These are phyloP conservation scores for Fabrea salina DNA, from an alignment of 169 alveolate species.

Conservation along the genomic window DNA sequence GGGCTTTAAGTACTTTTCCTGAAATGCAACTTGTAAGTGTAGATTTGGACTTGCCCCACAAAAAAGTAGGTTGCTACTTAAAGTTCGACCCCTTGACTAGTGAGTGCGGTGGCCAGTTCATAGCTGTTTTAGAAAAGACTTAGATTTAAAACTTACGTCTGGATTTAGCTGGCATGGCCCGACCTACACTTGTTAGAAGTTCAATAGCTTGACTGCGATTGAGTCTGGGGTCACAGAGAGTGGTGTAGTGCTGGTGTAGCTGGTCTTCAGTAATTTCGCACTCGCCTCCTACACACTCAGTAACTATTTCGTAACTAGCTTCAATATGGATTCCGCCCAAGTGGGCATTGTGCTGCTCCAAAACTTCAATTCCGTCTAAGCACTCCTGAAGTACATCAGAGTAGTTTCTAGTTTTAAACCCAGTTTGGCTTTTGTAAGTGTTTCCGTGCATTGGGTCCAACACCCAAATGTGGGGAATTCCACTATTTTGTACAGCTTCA, in stretches of 20 bases:
- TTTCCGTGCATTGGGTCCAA: slow-evolving; percentile 81
- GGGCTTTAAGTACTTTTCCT: neutral
- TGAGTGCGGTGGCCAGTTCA: slow-evolving; percentile 43
- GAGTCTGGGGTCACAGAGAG: slow-evolving; percentile 74
- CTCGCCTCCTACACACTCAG: slow-evolving; percentile 61
- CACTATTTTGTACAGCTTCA: slow-evolving; percentile 39
- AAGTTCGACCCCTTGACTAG: slow-evolving; percentile 38
- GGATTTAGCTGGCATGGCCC: no score
- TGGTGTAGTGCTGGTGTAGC: slow-evolving; percentile 35
- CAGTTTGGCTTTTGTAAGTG: slow-evolving; percentile 35
- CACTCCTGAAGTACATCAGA: slow-evolving; percentile 37
- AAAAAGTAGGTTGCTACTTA: slow-evolving; percentile 16
- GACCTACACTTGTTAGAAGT: slow-evolving; percentile 9
- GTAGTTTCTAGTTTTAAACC: slow-evolving; percentile 32
- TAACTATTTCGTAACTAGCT: slow-evolving; percentile 53
- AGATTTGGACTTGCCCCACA: slow-evolving; percentile 14
- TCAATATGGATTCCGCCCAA: slow-evolving; percentile 53
- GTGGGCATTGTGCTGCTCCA: slow-evolving; percentile 11
- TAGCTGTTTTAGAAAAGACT: slow-evolving; percentile 29
- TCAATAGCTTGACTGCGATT: slow-evolving; percentile 41
- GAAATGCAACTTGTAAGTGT: neutral
- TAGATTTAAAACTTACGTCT: no score
- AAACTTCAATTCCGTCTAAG: slow-evolving; percentile 3
- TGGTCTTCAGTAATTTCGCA: slow-evolving; percentile 35
- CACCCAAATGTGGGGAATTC: slow-evolving; percentile 51